Conservation (phyloP, 805 yeast species). For the Myxozyma melibiosi region DNA sequence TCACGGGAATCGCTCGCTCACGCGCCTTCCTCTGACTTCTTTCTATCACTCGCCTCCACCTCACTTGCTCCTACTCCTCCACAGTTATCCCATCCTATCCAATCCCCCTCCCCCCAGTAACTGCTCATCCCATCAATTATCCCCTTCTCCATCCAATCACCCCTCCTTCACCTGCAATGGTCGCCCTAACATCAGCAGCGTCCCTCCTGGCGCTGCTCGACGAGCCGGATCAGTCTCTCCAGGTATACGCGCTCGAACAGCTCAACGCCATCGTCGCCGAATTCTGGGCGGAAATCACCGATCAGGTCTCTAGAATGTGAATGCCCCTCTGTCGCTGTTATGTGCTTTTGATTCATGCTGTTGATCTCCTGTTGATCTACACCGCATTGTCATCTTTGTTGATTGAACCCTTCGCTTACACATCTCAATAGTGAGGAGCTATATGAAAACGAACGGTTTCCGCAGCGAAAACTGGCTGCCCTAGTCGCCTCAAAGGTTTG, state of each 20-base stretch:
- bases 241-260: slow-evolving; percentile 80
- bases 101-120: background rate
- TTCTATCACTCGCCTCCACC: background rate
- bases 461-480: slow-evolving; percentile 82
- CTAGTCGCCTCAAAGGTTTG: slow-evolving; percentile 81
- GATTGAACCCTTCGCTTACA: slow-evolving; percentile 1
- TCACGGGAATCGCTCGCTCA: background rate
- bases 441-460: slow-evolving; percentile 80
- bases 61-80: background rate
- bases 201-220: slow-evolving; percentile 86
- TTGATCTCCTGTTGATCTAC: background rate
- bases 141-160: background rate
- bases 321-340: slow-evolving; percentile 6
- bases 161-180: slow-evolving; percentile 12
- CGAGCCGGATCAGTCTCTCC: slow-evolving; percentile 76
- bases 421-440: slow-evolving; percentile 66
- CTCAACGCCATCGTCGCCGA: slow-evolving; percentile 83
- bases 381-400: background rate
- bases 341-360: background rate
- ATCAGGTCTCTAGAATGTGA: slow-evolving; percentile 72
- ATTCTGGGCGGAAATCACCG: slow-evolving; percentile 97
- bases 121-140: too few relatives aligned
- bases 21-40: background rate
- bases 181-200: slow-evolving; percentile 72
- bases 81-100: background rate